Evolutionary conservation across 306 rosid species (phyloP).

Genomic region (Mucuna pruriens): DNA sequence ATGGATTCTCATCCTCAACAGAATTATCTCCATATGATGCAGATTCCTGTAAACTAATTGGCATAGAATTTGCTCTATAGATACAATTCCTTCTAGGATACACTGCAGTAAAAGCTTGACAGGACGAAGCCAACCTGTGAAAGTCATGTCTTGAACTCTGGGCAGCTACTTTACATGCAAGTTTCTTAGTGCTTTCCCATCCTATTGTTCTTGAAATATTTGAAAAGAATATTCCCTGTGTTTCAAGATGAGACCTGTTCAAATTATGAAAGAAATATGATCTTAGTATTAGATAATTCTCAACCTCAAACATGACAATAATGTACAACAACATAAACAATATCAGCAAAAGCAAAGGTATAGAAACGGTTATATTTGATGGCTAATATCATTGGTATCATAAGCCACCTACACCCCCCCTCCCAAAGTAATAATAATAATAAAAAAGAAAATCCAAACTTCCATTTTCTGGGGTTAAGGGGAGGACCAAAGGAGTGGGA

Average conservation of each 20-base stretch:
- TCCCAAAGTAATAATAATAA: neutral
- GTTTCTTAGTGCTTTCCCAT: slow-evolving; percentile 37
- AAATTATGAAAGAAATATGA: slow-evolving; percentile 20
- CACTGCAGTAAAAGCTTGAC: slow-evolving; percentile 29
- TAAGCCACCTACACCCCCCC: neutral
- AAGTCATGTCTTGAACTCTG: slow-evolving; percentile 25
- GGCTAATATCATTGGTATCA: neutral
- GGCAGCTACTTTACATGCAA: slow-evolving; percentile 22
- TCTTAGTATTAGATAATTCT: neutral
- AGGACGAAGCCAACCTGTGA: slow-evolving; percentile 40
- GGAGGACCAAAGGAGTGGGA: neutral
- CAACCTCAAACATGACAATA: neutral
- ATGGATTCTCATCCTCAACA: slow-evolving; percentile 34
- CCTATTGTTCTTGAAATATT: slow-evolving; percentile 41
- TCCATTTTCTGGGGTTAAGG: neutral
- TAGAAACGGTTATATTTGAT: neutral
- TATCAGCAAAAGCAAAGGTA: slow-evolving; percentile 9
- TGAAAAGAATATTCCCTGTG: slow-evolving; percentile 44
- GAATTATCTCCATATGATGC: slow-evolving; percentile 38
- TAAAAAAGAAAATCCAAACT: neutral
- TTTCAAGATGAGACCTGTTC: slow-evolving; percentile 45
- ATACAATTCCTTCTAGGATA: slow-evolving; percentile 33
- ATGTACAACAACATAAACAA: neutral
- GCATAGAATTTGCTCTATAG: slow-evolving; percentile 31
- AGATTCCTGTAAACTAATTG: slow-evolving; percentile 43